Evolutionary conservation across 257 asterid genomes (phyloP).

Genomic region (Nicotiana benthamiana): DNA sequence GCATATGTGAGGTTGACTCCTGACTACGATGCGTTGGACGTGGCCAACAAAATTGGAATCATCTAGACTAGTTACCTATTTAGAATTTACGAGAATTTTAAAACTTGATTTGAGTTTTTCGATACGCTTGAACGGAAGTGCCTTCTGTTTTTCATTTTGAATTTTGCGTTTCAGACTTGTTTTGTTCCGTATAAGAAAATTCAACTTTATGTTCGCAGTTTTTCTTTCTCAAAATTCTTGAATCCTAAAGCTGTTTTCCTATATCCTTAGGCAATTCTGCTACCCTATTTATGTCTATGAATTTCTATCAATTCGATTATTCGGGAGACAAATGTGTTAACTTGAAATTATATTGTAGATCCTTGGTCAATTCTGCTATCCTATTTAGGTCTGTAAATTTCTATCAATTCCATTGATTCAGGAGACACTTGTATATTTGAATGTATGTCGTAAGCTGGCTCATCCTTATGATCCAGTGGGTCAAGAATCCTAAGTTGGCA

Average conservation of each 20-base stretch:
- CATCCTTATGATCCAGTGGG: too few species aligned
- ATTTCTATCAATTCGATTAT: too few species aligned
- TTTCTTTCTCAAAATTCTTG: neutral
- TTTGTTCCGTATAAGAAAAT: neutral
- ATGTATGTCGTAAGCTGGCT: too few species aligned
- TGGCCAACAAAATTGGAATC: conserved; percentile 56
- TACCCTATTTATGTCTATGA: too few species aligned
- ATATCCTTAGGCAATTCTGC: too few species aligned
- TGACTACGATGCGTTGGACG: conserved; percentile 52
- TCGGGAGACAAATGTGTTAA: too few species aligned
- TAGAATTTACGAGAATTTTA: conserved; percentile 13
- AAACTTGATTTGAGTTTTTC: neutral
- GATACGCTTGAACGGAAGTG: neutral
- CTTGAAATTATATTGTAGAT: too few species aligned
- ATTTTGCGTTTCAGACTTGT: neutral
- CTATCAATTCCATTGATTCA: too few species aligned
- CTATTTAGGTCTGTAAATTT: too few species aligned
- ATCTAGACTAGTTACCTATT: conserved; percentile 26
- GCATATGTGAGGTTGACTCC: conserved; percentile 56
- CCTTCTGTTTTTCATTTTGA: conserved; percentile 5
- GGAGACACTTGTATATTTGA: too few species aligned
- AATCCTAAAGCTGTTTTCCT: neutral
- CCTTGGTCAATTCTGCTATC: too few species aligned
- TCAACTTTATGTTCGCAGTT: neutral
- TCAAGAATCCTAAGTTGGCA: neutral